Evolutionary conservation across 176 grass and related monocot genomes (phyloP).

Genomic region (Musa beccarii): DNA sequence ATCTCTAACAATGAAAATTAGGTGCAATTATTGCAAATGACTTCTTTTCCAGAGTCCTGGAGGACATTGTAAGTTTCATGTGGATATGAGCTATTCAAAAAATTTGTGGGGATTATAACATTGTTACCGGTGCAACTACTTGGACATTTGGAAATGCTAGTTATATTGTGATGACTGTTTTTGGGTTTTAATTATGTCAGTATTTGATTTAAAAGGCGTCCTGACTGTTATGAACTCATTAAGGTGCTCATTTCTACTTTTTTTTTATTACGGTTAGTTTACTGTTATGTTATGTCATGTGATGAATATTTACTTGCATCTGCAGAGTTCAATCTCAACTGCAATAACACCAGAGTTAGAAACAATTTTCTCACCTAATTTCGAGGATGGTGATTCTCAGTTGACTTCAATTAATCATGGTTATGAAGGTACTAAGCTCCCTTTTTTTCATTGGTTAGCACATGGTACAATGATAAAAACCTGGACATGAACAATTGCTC

Average conservation of each 20-base stretch:
- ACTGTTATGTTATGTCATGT: background rate
- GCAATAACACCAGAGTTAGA: slow-evolving; percentile 42
- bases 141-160: background rate
- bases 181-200: background rate
- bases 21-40: background rate
- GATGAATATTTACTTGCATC: background rate
- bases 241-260: background rate
- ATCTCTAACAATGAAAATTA: background rate
- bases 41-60: background rate
- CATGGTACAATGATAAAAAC: background rate
- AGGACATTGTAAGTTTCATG: background rate
- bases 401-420: slow-evolving; percentile 40
- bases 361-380: slow-evolving; percentile 50
- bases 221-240: background rate
- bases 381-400: slow-evolving; percentile 54
- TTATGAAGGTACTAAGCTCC: background rate
- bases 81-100: background rate
- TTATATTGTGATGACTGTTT: background rate
- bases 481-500: too few relatives aligned
- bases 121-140: background rate
- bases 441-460: slow-evolving; percentile 11
- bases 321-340: slow-evolving; percentile 56
- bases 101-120: background rate
- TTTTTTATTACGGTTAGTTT: background rate
- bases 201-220: background rate